phyloP scores from a whole-genome alignment of 345 rosid genomes.

The Gossypium rotundifolium region DNA sequence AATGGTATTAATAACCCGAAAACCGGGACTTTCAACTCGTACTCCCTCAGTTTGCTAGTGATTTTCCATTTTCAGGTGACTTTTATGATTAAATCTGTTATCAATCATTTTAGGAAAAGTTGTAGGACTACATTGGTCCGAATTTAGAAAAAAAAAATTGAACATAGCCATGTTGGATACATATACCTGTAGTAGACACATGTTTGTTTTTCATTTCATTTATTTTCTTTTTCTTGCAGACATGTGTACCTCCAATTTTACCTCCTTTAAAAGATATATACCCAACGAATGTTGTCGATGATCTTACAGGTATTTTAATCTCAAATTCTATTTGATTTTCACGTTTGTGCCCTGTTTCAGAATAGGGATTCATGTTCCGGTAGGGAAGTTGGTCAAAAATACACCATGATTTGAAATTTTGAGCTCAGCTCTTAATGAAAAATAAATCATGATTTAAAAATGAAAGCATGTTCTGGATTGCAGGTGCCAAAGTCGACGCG shows the following conservation, averaged over 20 bases:
- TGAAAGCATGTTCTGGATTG: constrained; percentile 1
- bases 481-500: constrained; percentile 61
- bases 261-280: constrained; percentile 78
- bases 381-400: too few species aligned
- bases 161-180: background rate
- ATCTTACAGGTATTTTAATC: constrained; percentile 57
- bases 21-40: constrained; percentile 68
- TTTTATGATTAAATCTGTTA: background rate
- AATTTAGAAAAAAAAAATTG: background rate
- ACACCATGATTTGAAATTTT: background rate
- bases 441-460: background rate
- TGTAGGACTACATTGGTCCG: background rate
- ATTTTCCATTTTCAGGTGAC: constrained; percentile 91
- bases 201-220: background rate
- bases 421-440: background rate
- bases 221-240: constrained; percentile 37
- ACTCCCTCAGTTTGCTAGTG: constrained; percentile 72
- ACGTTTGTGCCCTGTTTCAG: background rate
- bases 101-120: background rate
- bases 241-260: constrained; percentile 77
- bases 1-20: constrained; percentile 68
- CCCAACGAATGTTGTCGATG: constrained; percentile 58
- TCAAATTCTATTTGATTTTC: background rate
- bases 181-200: background rate
- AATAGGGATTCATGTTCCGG: background rate